Evolutionary conservation across 1,284 basidiomycete genomes (phyloP).

Genomic region (Apiotrichum mycotoxinovorans): DNA sequence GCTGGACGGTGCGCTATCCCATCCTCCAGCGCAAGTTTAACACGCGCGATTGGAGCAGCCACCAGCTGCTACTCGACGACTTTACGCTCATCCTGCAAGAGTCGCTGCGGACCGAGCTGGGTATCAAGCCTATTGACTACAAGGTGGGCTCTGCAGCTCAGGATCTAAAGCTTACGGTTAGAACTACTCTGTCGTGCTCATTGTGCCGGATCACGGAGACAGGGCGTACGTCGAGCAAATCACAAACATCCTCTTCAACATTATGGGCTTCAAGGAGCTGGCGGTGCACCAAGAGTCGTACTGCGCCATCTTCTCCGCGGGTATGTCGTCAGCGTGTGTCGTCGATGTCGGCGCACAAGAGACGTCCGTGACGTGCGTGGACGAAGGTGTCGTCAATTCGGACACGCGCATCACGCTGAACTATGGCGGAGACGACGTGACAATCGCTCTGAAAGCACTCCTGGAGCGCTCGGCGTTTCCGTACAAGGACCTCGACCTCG

Average conservation of each 20-base stretch:
- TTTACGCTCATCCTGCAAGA: constrained; percentile 66
- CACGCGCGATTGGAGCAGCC: constrained; percentile 66
- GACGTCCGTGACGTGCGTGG: constrained; percentile 87
- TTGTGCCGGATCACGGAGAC: constrained; percentile 91
- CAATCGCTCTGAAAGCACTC: constrained; percentile 77
- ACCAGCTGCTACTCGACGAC: constrained; percentile 69
- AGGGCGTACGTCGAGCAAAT: constrained; percentile 76
- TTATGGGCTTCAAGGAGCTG: constrained; percentile 87
- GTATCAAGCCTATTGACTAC: constrained; percentile 58
- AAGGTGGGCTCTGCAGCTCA: constrained; percentile 54
- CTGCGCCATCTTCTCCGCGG: constrained; percentile 91
- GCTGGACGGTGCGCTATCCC: constrained; percentile 73
- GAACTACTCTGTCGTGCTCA: constrained; percentile 82
- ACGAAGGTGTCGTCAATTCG: constrained; percentile 83
- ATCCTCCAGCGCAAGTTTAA: constrained; percentile 74
- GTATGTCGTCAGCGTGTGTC: constrained; percentile 89
- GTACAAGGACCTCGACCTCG: constrained; percentile 75
- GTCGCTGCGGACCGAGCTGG: constrained; percentile 62
- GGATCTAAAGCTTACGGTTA: background rate
- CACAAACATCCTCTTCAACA: constrained; percentile 67
- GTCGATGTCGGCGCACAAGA: constrained; percentile 86
- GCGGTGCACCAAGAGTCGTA: constrained; percentile 91
- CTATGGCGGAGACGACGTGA: constrained; percentile 92
- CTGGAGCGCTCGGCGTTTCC: constrained; percentile 81
- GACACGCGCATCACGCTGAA: constrained; percentile 85